Evolutionary conservation across 108 stramenopile genomes (phyloP).

Genomic region (Bacterosira constricta): DNA sequence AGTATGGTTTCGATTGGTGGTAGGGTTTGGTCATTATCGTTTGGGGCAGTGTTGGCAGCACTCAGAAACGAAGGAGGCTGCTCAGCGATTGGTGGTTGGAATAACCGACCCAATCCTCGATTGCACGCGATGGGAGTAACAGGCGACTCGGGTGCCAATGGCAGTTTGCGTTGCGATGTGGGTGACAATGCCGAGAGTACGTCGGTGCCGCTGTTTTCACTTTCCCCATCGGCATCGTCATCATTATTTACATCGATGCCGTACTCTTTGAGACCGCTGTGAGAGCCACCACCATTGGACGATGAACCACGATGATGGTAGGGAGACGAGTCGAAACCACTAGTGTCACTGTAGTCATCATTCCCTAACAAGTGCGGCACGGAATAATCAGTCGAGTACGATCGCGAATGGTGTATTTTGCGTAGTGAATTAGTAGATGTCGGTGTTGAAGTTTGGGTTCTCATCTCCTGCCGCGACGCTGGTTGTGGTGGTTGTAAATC

Average conservation of each 20-base stretch:
- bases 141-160: background rate
- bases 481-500: background rate
- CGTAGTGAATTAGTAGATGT: no score
- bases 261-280: no score
- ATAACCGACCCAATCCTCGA: slow-evolving; percentile 3
- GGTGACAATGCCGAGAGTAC: background rate
- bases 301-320: no score
- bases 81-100: background rate
- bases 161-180: background rate
- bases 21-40: no score
- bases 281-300: no score
- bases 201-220: background rate
- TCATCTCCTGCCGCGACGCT: no score
- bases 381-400: background rate
- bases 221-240: background rate
- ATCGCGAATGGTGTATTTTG: background rate
- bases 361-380: slow-evolving; percentile 38
- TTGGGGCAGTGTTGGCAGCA: background rate
- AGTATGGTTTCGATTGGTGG: background rate
- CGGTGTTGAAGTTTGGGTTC: no score
- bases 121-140: slow-evolving; percentile 15
- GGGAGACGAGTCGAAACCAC: no score
- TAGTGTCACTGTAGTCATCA: slow-evolving; percentile 9
- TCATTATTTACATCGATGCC: no score
- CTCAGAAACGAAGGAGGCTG: no score